These are phyloP conservation scores for Curvularia sp. DNA, from an alignment of 2,329 filamentous ascomycete species.

Conservation along the genomic window DNA sequence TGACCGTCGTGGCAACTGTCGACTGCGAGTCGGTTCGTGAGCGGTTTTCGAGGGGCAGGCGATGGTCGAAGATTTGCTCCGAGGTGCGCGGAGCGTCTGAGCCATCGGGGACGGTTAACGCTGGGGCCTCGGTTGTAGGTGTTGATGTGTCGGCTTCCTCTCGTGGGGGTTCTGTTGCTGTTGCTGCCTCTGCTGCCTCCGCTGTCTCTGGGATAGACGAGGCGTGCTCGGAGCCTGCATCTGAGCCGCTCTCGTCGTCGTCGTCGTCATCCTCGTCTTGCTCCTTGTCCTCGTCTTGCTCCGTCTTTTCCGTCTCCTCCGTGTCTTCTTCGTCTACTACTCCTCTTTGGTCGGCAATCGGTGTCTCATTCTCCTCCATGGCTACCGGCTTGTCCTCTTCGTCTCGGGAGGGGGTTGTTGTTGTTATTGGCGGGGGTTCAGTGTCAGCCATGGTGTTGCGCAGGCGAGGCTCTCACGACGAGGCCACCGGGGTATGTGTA, in stretches of 20 bases:
- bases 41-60: constrained; percentile 43
- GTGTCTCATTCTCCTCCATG: constrained; percentile 1
- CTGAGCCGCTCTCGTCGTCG: constrained; percentile 18
- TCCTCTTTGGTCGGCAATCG: neutral
- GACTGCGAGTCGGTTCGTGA: constrained; percentile 68
- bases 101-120: constrained; percentile 35
- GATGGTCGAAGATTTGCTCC: constrained; percentile 48
- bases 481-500: constrained; percentile 15
- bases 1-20: constrained; percentile 59
- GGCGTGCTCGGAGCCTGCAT: constrained; percentile 30
- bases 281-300: neutral
- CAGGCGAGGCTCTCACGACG: constrained; percentile 21
- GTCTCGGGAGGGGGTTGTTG: constrained; percentile 9
- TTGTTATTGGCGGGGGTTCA: constrained; percentile 25
- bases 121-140: constrained; percentile 34
- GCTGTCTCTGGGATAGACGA: constrained; percentile 21
- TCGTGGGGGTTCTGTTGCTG: constrained; percentile 23
- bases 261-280: constrained; percentile 3
- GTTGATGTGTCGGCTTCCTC: constrained; percentile 29
- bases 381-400: constrained; percentile 12
- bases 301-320: constrained; percentile 19
- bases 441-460: constrained; percentile 47
- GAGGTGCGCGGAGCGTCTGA: constrained; percentile 43
- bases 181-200: constrained; percentile 1
- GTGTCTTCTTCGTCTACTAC: constrained; percentile 16